Percentiles rank a stretch among this genome's conserved stretches.
Conservation (phyloP, 352 stramenopile species). For the Poterioochromonas sp. region DNA sequence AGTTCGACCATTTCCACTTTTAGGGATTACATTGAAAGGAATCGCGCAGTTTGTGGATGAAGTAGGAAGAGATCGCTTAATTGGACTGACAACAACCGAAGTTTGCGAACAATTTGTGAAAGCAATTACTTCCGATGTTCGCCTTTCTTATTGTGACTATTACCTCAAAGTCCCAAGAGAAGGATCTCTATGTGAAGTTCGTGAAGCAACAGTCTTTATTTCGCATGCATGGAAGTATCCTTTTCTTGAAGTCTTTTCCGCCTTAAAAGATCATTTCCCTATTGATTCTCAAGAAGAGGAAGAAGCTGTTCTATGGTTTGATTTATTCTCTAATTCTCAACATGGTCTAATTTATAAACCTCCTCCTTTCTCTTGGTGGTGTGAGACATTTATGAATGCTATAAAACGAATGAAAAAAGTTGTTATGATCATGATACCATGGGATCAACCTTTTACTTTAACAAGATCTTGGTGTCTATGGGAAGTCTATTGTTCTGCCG, state of each 20-base stretch:
- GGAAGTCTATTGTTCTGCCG: too few relatives aligned
- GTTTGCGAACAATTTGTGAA: neutral
- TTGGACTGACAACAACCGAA: neutral
- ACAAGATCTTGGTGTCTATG: neutral
- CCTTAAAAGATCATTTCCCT: neutral
- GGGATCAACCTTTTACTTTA: neutral
- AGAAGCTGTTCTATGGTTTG: neutral
- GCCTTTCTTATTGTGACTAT: neutral
- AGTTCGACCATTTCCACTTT: too few relatives aligned
- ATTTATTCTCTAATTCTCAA: slow-evolving; percentile 5
- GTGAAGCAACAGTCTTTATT: neutral
- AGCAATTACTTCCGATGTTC: neutral
- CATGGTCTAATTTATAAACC: neutral
- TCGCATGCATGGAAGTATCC: slow-evolving; percentile 11
- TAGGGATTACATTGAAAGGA: too few relatives aligned
- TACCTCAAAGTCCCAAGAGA: neutral
- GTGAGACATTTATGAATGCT: too few relatives aligned
- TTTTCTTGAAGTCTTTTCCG: too few relatives aligned
- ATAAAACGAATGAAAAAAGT: neutral
- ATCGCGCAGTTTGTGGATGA: too few relatives aligned
- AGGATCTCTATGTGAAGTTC: neutral
- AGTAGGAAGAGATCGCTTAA: neutral
- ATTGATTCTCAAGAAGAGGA: neutral
- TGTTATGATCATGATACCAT: too few relatives aligned
- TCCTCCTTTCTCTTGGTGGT: too few relatives aligned